phyloP scores from a whole-genome alignment of 2,329 filamentous ascomycete species.

The Pseudodiploospora longispora region DNA sequence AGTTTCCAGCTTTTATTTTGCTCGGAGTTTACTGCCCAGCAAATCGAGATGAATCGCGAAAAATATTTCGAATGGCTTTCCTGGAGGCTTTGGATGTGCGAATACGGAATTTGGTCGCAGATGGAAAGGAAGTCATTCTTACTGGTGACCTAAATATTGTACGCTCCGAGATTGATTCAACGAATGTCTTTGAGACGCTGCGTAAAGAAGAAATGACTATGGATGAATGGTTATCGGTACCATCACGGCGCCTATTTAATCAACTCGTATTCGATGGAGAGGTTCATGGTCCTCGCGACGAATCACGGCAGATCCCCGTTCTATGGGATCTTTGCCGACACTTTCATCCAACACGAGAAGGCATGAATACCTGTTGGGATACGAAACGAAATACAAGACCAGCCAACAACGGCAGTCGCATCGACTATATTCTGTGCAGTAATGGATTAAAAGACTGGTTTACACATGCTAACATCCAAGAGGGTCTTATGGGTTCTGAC shows the following conservation, averaged over 20 bases:
- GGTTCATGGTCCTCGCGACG: conserved; percentile 58
- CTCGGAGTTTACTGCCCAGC: conserved; percentile 90
- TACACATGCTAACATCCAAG: conserved; percentile 74
- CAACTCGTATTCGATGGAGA: conserved; percentile 70
- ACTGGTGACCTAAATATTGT: conserved; percentile 84
- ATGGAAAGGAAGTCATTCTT: conserved; percentile 79
- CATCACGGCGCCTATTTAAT: conserved; percentile 72
- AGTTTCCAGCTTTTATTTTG: conserved; percentile 91
- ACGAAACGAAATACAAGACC: conserved; percentile 92
- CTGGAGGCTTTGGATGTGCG: conserved; percentile 72
- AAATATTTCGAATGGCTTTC: conserved; percentile 76
- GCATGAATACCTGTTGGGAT: conserved; percentile 98
- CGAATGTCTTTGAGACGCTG: conserved; percentile 63
- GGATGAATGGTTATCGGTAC: conserved; percentile 64
- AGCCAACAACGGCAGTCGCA: conserved; percentile 84
- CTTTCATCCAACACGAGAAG: conserved; percentile 69
- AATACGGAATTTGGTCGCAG: conserved; percentile 70
- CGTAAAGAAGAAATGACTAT: conserved; percentile 60
- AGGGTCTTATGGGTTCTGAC: conserved; percentile 88
- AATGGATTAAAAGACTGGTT: conserved; percentile 75
- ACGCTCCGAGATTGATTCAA: conserved; percentile 63
- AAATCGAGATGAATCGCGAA: conserved; percentile 73
- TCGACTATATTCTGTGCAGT: conserved; percentile 88
- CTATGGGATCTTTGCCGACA: conserved; percentile 77
- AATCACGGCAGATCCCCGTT: conserved; percentile 60